Base-by-base conservation (phyloP, 208 protist genomes). In the Leishmania major region DNA sequence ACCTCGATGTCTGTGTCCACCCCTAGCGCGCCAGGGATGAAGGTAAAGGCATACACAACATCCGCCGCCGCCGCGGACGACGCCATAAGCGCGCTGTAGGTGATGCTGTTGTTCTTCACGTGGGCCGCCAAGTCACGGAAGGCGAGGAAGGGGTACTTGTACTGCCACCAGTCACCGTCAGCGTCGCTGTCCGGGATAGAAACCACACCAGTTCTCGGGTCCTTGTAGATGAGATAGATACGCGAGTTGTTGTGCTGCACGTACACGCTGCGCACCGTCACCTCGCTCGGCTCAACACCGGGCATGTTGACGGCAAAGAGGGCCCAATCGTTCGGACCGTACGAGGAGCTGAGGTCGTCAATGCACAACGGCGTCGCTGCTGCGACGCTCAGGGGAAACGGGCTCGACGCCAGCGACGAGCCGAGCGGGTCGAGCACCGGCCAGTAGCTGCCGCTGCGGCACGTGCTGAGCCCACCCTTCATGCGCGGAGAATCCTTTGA, bases 361-460 rank as follows among this genome's bases (percentile, higher is more conserved):
- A 93, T 89, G 78, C 93, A 97, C 37, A 97, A 88, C 49, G 72
- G 78, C 49, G 74, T 77, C 64, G 77, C 72, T 4, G 60, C 77
- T 0, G 81, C 75, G 6, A 86, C 80, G 80, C 88, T 90, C n/a
- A 94, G 83, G 47, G 60, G 75, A 79, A 97, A 91, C 25, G 93
- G 93, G 57, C 78, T 53, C 67, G 90, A 92, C 8, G 93, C 84
- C 31, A 93, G 85, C 31, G 93, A 97, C 37, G 74, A 81, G 67
- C 93, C 93, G 77, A 97, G 91, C 17, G 93, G 93, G 79, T 97
- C 93, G 17, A 95, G 88, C 60, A 97, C 87, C 25, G 93, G 93
- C 89, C 90, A 92, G 87, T 97, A 97, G 76, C 84, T 87, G 66
- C 87, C 89, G 40, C 90, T 87, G 78, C 93, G 92, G 85, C 93